Conservation (phyloP, 108 stramenopile genomes). For the Thalassiosira profunda region DNA sequence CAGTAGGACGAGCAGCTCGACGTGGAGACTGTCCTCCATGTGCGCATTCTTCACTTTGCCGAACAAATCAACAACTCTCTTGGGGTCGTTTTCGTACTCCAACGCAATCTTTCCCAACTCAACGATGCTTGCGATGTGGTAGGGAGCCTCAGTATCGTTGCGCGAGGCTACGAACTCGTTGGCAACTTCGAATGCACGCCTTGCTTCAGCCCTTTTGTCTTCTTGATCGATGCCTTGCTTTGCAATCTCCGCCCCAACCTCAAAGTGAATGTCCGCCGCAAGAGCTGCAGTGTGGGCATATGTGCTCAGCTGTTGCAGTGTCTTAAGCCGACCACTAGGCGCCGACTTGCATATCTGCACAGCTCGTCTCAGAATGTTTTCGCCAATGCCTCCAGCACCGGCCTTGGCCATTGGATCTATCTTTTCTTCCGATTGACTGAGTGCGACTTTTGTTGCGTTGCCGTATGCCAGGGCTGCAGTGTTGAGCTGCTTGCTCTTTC, state of each 20-base stretch:
- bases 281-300: slow-evolving; percentile 44
- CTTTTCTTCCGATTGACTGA: slow-evolving; percentile 45
- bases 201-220: slow-evolving; percentile 24
- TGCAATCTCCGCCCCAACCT: slow-evolving; percentile 43
- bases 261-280: slow-evolving; percentile 50
- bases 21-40: slow-evolving; percentile 41
- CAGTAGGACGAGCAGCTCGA: slow-evolving; percentile 27
- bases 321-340: slow-evolving; percentile 25
- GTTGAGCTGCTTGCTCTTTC: slow-evolving; percentile 41
- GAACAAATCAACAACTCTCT: slow-evolving; percentile 26
- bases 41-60: slow-evolving; percentile 30
- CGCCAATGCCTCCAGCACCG: slow-evolving; percentile 47
- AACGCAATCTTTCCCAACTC: slow-evolving; percentile 42
- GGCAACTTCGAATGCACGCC: slow-evolving; percentile 32
- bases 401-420: slow-evolving; percentile 36
- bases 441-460: slow-evolving; percentile 48
- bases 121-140: slow-evolving; percentile 37
- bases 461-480: slow-evolving; percentile 45
- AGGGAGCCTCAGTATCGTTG: slow-evolving; percentile 40
- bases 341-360: slow-evolving; percentile 36
- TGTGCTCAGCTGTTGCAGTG: slow-evolving; percentile 20
- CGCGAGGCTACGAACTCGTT: slow-evolving; percentile 38
- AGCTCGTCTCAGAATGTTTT: slow-evolving; percentile 49
- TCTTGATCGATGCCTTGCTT: slow-evolving; percentile 18
- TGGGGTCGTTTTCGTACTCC: slow-evolving; percentile 23